phyloP scores from a whole-genome alignment of 2,329 filamentous ascomycete genomes.

The Apiospora aurea region DNA sequence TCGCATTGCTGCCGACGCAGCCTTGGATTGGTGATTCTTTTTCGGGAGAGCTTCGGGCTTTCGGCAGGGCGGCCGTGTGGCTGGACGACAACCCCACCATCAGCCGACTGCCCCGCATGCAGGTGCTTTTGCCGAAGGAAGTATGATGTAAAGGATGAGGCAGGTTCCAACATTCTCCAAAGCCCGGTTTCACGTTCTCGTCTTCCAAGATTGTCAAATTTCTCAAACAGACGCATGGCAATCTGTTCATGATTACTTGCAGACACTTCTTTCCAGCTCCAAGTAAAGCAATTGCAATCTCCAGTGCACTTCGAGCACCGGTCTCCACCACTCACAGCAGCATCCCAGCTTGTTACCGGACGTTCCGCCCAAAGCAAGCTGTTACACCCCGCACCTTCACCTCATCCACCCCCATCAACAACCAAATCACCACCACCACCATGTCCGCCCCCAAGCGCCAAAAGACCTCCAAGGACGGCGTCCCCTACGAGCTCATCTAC shows the following conservation, averaged over 20 bases:
- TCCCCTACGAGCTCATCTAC: conserved; percentile 72
- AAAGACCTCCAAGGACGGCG: conserved; percentile 49
- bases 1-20: neutral
- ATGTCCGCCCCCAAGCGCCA: conserved; percentile 43
- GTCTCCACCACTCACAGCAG: neutral
- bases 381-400: neutral
- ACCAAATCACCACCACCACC: neutral
- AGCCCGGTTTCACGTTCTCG: neutral
- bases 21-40: neutral
- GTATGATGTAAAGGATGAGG: conserved; percentile 7
- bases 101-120: conserved; percentile 6
- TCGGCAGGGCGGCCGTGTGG: neutral
- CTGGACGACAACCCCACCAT: conserved; percentile 3
- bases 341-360: neutral
- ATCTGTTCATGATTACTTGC: neutral
- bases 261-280: neutral
- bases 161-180: neutral
- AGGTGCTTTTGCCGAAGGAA: neutral
- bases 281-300: neutral
- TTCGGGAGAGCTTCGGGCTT: neutral
- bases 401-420: neutral
- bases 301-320: too few relatives aligned
- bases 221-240: too few relatives aligned
- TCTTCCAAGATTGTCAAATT: neutral
- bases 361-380: neutral